Conservation (phyloP, 2,329 filamentous ascomycete species). For the Fusarium brevicatenulatum region DNA sequence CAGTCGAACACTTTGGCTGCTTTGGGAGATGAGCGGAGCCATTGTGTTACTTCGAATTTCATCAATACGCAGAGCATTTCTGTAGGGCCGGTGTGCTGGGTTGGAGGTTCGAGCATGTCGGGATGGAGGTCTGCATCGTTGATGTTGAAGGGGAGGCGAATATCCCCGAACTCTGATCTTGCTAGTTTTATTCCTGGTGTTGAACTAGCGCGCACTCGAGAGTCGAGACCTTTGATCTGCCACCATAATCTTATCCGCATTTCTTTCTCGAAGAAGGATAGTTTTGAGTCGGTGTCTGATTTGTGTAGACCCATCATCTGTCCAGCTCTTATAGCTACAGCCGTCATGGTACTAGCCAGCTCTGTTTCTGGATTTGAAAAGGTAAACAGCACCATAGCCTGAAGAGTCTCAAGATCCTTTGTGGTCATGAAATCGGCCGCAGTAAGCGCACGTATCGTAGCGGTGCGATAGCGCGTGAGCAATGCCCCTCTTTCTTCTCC, state of each 20-base stretch:
- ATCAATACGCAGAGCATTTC: slow-evolving; percentile 60
- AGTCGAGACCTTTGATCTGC: slow-evolving; percentile 40
- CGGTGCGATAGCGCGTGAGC: slow-evolving; percentile 39
- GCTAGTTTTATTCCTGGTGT: slow-evolving; percentile 1
- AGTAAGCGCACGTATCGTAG: slow-evolving; percentile 38
- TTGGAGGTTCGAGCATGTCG: slow-evolving; percentile 57
- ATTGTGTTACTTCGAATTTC: slow-evolving; percentile 46
- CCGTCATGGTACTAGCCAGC: slow-evolving; percentile 38
- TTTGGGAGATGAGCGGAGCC: slow-evolving; percentile 39
- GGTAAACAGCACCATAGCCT: slow-evolving; percentile 46
- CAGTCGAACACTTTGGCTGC: slow-evolving; percentile 34
- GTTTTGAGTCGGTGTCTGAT: slow-evolving; percentile 4
- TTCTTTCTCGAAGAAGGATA: slow-evolving; percentile 41
- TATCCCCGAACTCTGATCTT: slow-evolving; percentile 19
- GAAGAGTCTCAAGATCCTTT: slow-evolving; percentile 44
- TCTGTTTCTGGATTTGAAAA: slow-evolving; percentile 46
- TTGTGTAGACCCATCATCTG: slow-evolving; percentile 43
- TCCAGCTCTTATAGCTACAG: slow-evolving; percentile 37
- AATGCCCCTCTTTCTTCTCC: slow-evolving; percentile 21
- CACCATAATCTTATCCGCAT: slow-evolving; percentile 46
- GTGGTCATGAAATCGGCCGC: slow-evolving; percentile 44
- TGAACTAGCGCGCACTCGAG: slow-evolving; percentile 7
- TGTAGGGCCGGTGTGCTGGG: slow-evolving; percentile 60
- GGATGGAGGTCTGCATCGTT: slow-evolving; percentile 65
- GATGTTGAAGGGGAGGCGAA: slow-evolving; percentile 62